Conservation (phyloP, 352 stramenopile genomes). For the Elongisporangium anandrum region DNA sequence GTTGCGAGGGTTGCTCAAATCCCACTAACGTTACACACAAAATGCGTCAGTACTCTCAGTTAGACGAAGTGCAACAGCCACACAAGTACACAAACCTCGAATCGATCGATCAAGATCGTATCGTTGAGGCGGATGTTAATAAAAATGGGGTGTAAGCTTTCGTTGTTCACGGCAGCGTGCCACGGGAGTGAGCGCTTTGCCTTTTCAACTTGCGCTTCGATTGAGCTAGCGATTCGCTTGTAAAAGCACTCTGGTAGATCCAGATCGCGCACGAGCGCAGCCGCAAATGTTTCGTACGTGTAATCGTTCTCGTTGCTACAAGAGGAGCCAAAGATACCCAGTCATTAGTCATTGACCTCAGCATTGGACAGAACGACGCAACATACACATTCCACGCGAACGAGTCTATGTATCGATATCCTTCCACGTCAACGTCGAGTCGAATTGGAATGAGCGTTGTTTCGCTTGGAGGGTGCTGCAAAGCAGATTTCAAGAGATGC, state of each 20-base stretch:
- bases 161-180: constrained; percentile 40
- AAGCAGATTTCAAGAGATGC: not conserved
- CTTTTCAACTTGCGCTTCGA: constrained; percentile 68
- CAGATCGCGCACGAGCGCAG: constrained; percentile 59
- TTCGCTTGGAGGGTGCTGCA: constrained; percentile 40
- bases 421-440: constrained; percentile 74
- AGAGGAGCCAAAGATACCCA: not conserved
- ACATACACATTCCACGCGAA: constrained; percentile 75
- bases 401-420: constrained; percentile 80
- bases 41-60: not conserved
- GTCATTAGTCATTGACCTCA: constrained; percentile 3
- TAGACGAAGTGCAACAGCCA: not conserved
- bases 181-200: constrained; percentile 48
- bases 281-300: constrained; percentile 73
- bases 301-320: constrained; percentile 63
- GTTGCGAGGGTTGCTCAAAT: constrained; percentile 60
- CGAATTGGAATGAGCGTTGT: constrained; percentile 64
- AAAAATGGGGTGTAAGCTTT: constrained; percentile 74
- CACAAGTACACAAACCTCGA: constrained; percentile 32
- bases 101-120: constrained; percentile 76
- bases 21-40: constrained; percentile 51
- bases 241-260: constrained; percentile 75
- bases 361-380: no score
- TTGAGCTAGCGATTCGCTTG: constrained; percentile 54
- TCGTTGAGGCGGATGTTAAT: constrained; percentile 82